Percentiles rank a stretch among this genome's conserved stretches.
Conservation (phyloP, 2,329 filamentous ascomycete genomes). For the Fusarium xyrophilum region DNA sequence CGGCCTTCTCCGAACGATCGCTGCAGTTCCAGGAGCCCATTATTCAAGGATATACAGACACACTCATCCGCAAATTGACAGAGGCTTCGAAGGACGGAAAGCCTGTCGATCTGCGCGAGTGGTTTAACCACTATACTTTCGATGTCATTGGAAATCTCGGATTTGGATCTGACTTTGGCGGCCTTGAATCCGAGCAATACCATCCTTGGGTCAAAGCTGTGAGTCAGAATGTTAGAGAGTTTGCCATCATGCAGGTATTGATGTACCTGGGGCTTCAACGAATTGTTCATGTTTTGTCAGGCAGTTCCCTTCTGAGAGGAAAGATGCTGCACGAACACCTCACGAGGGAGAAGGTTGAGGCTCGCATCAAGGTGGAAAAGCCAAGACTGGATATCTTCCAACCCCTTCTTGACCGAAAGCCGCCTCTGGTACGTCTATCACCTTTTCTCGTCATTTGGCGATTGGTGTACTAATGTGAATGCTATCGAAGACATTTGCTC, state of each 20-base stretch:
- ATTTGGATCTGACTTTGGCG: neutral
- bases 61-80: neutral
- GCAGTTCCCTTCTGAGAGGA: neutral
- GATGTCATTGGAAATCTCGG: neutral
- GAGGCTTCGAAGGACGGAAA: neutral
- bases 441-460: rapidly evolving
- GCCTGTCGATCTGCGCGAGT: neutral
- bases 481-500: neutral
- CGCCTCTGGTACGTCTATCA: neutral
- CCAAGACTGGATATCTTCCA: neutral
- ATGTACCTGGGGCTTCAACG: neutral
- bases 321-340: neutral
- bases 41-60: neutral
- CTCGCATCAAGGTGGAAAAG: neutral
- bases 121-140: neutral
- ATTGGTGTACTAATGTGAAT: neutral
- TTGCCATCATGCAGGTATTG: neutral
- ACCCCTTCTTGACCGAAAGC: neutral
- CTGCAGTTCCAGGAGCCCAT: neutral
- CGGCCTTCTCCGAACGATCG: neutral
- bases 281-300: neutral
- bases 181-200: neutral
- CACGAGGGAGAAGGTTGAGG: neutral
- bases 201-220: neutral
- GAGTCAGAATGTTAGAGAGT: neutral